These are phyloP conservation scores for Penstemon barbatus DNA, from an alignment of 257 asterid species.

Conservation along the genomic window DNA sequence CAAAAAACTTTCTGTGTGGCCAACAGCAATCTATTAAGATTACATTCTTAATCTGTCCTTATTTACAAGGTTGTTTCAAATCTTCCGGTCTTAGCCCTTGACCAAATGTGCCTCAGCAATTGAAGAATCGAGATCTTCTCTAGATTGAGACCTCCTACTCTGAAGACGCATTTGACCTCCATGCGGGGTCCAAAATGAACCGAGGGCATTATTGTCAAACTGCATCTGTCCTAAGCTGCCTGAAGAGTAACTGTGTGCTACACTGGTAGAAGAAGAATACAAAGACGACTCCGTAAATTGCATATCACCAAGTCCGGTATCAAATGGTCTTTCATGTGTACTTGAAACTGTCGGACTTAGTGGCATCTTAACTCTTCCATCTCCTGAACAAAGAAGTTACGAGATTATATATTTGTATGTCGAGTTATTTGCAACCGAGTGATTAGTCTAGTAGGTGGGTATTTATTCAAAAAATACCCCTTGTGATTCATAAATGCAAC, in stretches of 20 bases:
- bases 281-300: constrained; percentile 61
- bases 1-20: too few relatives aligned
- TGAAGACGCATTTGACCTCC: constrained; percentile 73
- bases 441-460: too few relatives aligned
- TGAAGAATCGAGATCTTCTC: constrained; percentile 85
- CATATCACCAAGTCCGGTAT: constrained; percentile 46
- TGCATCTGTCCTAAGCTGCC: constrained; percentile 88
- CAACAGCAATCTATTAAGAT: too few relatives aligned
- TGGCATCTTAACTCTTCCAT: constrained; percentile 82
- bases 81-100: constrained; percentile 39
- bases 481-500: too few relatives aligned
- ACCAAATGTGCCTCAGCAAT: constrained; percentile 59
- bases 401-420: neutral
- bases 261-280: constrained; percentile 76
- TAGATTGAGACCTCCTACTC: constrained; percentile 89
- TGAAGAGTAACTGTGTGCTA: constrained; percentile 80
- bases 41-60: too few relatives aligned
- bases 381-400: constrained; percentile 50
- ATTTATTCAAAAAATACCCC: too few relatives aligned
- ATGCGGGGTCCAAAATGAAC: constrained; percentile 69
- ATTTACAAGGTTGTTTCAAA: neutral
- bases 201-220: constrained; percentile 45
- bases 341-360: constrained; percentile 79
- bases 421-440: too few relatives aligned
- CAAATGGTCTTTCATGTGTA: constrained; percentile 58